Evolutionary conservation across 768 basidiomycete species (phyloP), one percentile per base, ranked within the genome.

Genomic region (Mrakia gelida): DNA sequence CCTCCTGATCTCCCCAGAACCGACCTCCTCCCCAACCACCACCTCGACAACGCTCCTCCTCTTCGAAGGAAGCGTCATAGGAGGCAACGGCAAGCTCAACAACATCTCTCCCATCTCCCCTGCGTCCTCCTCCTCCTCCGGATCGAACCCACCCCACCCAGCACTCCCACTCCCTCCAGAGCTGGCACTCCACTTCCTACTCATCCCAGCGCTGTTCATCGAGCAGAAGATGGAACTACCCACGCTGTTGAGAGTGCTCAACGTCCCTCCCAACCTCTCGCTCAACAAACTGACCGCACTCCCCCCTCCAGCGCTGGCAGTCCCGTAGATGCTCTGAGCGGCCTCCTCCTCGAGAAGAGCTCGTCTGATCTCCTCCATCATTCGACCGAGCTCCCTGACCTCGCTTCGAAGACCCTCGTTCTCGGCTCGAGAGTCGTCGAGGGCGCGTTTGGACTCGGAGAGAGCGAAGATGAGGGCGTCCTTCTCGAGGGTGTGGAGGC

Each of bases 381-480:
- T 41, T 6, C 34, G n/a, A 2, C 67, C 10, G 7, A 70, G 41
- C 16, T 70, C 67, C 26, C 23, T 41, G 2, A 70, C 34, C 38
- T 70, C 67, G 1, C 8, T 7, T 23, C 67, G 16, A 6, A 70
- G 41, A 1, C 21, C 38, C 9, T n/a, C 34, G 67, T 45, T 70
- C 38, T 70, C 67, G 21, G 34, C 38, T 41, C 67, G 18, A 16
- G 67, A 23, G 21, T 41, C 13, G 18, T 34, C 34, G 21, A 70
- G 23, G 34, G 41, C 34, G 26, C 67, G 67, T 23, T 34, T 41
- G 10, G 67, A 70, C 7, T 73, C 72, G 23, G 72, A 38, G 30
- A 73, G 72, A 9, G 72, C 72, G 26, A 73, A 61, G 72, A 73
- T 54, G 72, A 73, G 54, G 30, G 72, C 72, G 34, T 72, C 52